Evolutionary conservation across 2,329 filamentous ascomycete genomes (phyloP).

Genomic region (Trichoderma sp.): DNA sequence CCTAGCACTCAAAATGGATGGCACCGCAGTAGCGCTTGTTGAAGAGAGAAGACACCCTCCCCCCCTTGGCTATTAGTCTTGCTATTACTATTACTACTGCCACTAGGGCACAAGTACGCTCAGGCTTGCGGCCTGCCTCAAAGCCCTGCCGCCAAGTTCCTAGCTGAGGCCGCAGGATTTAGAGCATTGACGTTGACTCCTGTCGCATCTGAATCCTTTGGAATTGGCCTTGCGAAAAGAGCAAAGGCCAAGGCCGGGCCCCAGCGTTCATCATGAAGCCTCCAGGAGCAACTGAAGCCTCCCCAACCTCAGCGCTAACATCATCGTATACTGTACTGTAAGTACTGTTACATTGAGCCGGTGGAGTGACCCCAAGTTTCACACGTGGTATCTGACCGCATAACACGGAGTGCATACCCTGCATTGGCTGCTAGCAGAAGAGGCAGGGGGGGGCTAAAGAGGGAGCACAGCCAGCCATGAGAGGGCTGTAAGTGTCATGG

Average conservation of each 20-base stretch:
- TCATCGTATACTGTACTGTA: background rate
- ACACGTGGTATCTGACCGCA: background rate
- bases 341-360: background rate
- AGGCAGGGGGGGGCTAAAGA: background rate
- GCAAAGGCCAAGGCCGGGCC: background rate
- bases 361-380: background rate
- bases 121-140: too few species aligned
- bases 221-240: background rate
- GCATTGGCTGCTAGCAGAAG: background rate
- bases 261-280: background rate
- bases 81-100: background rate
- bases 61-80: background rate
- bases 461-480: background rate
- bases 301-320: background rate
- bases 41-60: background rate
- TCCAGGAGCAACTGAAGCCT: background rate
- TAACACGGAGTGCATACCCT: background rate
- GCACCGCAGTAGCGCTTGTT: background rate
- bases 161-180: background rate
- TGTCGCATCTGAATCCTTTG: background rate
- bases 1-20: background rate
- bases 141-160: background rate
- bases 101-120: background rate
- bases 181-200: background rate
- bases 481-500: background rate